These are phyloP conservation scores for Xanthoconium separans DNA, from an alignment of 1,284 basidiomycete species.

Conservation along the genomic window DNA sequence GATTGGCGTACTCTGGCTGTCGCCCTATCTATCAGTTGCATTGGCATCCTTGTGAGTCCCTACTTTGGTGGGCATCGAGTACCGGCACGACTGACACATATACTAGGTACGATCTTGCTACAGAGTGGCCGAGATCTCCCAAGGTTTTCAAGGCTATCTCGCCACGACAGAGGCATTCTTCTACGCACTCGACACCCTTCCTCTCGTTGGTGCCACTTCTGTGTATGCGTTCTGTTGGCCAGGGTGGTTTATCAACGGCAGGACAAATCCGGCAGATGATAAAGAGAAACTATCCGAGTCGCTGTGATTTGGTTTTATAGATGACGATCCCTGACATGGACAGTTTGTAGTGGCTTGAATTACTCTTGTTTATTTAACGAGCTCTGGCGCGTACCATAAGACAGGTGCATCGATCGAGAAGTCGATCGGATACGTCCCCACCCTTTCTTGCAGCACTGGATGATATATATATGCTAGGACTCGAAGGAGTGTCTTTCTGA, in stretches of 20 bases:
- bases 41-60: conserved; percentile 59
- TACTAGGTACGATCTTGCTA: conserved; percentile 64
- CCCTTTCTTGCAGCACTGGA: too few species aligned
- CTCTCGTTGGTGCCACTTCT: conserved; percentile 58
- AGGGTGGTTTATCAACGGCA: conserved; percentile 45
- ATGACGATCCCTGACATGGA: neutral
- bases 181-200: conserved; percentile 67
- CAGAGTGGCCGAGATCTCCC: conserved; percentile 63
- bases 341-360: neutral
- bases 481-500: too few species aligned
- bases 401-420: too few species aligned
- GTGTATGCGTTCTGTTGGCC: conserved; percentile 62
- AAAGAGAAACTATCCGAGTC: neutral
- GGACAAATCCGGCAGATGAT: neutral
- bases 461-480: too few species aligned
- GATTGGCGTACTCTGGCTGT: conserved; percentile 62
- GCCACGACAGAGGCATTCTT: conserved; percentile 63
- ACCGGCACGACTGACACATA: neutral
- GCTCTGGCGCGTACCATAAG: too few species aligned
- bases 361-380: too few species aligned
- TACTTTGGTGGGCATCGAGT: too few species aligned
- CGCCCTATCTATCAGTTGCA: conserved; percentile 58
- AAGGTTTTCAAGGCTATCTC: conserved; percentile 63
- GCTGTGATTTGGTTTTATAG: neutral
- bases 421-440: too few species aligned